These are phyloP conservation scores for Chaetoceros muelleri DNA, from an alignment of 108 stramenopile species.

Conservation along the genomic window DNA sequence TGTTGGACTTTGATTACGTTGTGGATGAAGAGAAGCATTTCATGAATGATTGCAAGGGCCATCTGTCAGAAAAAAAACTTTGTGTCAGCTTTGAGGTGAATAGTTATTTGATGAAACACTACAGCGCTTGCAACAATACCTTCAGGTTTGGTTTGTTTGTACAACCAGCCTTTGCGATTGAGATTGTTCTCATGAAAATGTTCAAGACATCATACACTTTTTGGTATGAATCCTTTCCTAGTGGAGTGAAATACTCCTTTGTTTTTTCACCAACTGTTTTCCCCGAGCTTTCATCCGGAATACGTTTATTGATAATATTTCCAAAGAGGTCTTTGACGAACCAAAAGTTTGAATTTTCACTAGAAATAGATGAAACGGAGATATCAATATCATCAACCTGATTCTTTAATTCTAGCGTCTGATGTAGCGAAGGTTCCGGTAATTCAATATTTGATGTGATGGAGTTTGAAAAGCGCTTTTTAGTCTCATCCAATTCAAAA, in stretches of 20 bases:
- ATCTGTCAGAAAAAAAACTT: no score
- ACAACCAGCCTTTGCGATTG: conserved; percentile 51
- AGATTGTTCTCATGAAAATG: conserved; percentile 46
- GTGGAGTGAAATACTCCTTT: no score
- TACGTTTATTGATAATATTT: conserved; percentile 10
- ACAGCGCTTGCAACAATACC: neutral
- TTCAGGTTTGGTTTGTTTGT: conserved; percentile 55
- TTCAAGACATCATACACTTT: conserved; percentile 28
- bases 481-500: conserved; percentile 14
- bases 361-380: conserved; percentile 10
- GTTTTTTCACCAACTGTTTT: neutral
- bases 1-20: conserved; percentile 60
- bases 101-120: neutral
- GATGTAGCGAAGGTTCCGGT: no score
- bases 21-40: conserved; percentile 52
- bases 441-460: no score
- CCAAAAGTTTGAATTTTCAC: conserved; percentile 26
- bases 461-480: neutral
- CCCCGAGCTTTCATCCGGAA: neutral
- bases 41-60: conserved; percentile 54
- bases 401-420: no score
- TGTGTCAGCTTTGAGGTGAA: no score
- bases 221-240: conserved; percentile 10
- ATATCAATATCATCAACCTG: conserved; percentile 12
- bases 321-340: conserved; percentile 45